Evolutionary conservation across 2,329 filamentous ascomycete genomes (phyloP).

Genomic region (Kalmusia sp.): DNA sequence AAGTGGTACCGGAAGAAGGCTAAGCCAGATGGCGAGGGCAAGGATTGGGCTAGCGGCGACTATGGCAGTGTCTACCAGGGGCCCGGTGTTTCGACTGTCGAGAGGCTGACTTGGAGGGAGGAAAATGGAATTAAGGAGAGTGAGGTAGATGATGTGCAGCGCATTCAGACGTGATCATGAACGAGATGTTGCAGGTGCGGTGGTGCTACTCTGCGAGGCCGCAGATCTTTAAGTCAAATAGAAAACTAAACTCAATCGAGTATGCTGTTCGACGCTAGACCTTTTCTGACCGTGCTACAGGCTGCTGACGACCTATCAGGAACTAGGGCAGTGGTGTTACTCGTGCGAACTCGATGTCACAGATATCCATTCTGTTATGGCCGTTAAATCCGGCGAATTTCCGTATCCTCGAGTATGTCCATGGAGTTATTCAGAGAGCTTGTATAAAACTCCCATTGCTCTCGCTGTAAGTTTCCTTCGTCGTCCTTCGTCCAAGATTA

Average conservation of each 20-base stretch:
- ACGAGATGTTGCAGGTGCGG: not conserved
- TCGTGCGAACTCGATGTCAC: too few relatives aligned
- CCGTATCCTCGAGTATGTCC: too few relatives aligned
- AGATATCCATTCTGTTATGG: too few relatives aligned
- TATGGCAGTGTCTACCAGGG: slow-evolving; percentile 68
- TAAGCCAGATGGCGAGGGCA: slow-evolving; percentile 57
- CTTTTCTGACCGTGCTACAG: too few relatives aligned
- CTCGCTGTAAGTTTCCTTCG: too few relatives aligned
- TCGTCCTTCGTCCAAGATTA: too few relatives aligned
- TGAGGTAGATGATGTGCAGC: not conserved
- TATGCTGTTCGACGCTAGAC: slow-evolving; percentile 8
- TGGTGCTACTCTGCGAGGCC: not conserved
- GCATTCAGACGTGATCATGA: not conserved
- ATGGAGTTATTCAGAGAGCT: too few relatives aligned
- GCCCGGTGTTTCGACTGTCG: slow-evolving; percentile 61
- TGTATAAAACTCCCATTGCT: too few relatives aligned
- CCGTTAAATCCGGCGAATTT: too few relatives aligned
- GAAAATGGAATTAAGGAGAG: slow-evolving; percentile 44
- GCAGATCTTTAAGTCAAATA: not conserved
- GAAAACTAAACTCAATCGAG: not conserved
- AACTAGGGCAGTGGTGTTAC: too few relatives aligned
- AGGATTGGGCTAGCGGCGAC: slow-evolving; percentile 63
- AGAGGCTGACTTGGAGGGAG: slow-evolving; percentile 62
- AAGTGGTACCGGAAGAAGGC: slow-evolving; percentile 63
- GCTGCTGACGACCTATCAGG: not conserved